These are phyloP conservation scores for Suillus alpinus DNA, from an alignment of 768 basidiomycete species.

Conservation along the genomic window DNA sequence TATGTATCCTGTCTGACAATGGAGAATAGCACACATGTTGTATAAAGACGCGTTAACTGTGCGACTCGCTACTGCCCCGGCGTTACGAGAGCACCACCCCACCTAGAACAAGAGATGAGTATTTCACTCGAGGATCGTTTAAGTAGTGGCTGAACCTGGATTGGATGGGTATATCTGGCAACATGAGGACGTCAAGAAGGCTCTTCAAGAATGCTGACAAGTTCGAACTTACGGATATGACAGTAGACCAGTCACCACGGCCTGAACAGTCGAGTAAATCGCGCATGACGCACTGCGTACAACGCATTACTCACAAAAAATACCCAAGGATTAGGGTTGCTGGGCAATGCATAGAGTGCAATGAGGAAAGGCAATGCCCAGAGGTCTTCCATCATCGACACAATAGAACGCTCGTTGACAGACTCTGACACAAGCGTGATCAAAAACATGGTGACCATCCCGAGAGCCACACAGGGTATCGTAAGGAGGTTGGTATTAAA, in stretches of 20 bases:
- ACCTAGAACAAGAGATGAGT: conserved; percentile 26
- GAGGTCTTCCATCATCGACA: conserved; percentile 51
- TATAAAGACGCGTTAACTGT: conserved; percentile 60
- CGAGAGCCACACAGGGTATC: conserved; percentile 52
- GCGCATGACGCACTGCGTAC: not conserved
- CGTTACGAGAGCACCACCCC: conserved; percentile 59
- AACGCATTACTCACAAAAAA: conserved; percentile 41
- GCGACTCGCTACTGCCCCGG: conserved; percentile 56
- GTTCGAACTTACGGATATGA: conserved; percentile 39
- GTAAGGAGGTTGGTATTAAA: conserved; percentile 59
- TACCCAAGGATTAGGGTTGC: conserved; percentile 49
- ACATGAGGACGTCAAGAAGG: conserved; percentile 8
- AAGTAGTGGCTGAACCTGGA: conserved; percentile 32
- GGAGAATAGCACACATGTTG: conserved; percentile 40
- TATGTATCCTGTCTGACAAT: not conserved
- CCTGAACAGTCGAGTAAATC: conserved; percentile 24
- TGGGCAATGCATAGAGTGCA: conserved; percentile 48
- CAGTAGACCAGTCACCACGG: conserved; percentile 41
- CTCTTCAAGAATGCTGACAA: conserved; percentile 3
- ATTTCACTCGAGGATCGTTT: not conserved
- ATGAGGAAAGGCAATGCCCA: conserved; percentile 65
- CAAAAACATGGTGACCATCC: conserved; percentile 50
- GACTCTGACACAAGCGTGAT: conserved; percentile 51
- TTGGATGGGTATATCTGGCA: conserved; percentile 45
- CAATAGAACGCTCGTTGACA: conserved; percentile 51